Percentiles rank a stretch among this genome's conserved stretches.
Evolutionary conservation across 495 filamentous ascomycete genomes (phyloP).

Genomic region (Neurospora sp.): DNA sequence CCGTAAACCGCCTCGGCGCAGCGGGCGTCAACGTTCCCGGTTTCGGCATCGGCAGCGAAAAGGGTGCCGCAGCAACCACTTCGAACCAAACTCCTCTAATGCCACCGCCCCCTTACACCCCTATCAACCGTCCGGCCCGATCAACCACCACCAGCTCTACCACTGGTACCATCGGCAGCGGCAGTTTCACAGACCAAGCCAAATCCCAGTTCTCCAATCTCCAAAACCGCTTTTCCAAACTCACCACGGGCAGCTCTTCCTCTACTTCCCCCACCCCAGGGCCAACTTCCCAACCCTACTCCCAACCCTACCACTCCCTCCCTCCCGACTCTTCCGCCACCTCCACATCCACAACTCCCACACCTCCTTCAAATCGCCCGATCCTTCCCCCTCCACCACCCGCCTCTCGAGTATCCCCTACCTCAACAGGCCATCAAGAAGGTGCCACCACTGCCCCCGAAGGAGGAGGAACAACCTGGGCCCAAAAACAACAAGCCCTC

Average conservation of each 20-base stretch:
- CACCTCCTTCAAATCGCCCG: background rate
- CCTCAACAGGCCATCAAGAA: background rate
- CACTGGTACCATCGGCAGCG: background rate
- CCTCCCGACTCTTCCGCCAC: background rate
- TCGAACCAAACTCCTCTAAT: conserved; percentile 1
- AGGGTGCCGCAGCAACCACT: conserved; percentile 8
- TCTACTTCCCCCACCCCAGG: background rate
- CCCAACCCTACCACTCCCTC: background rate
- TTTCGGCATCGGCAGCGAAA: conserved; percentile 53
- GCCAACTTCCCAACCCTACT: background rate
- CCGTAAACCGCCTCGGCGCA: conserved; percentile 56
- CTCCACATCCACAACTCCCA: background rate
- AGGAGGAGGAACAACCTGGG: conserved; percentile 47
- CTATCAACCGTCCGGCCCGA: conserved; percentile 6
- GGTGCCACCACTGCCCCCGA: background rate
- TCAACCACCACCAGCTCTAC: conserved; percentile 8
- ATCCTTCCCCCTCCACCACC: background rate
- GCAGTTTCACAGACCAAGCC: background rate
- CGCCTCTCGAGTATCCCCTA: background rate
- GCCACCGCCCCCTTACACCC: conserved; percentile 1
- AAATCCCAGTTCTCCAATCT: conserved; percentile 44
- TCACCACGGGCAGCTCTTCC: conserved; percentile 21
- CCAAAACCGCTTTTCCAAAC: conserved; percentile 54
- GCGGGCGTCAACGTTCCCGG: conserved; percentile 78
- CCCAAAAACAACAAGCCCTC: conserved; percentile 52